These are phyloP conservation scores for Gaultheria prostrata DNA, from an alignment of 148 eudicot species.

Conservation along the genomic window DNA sequence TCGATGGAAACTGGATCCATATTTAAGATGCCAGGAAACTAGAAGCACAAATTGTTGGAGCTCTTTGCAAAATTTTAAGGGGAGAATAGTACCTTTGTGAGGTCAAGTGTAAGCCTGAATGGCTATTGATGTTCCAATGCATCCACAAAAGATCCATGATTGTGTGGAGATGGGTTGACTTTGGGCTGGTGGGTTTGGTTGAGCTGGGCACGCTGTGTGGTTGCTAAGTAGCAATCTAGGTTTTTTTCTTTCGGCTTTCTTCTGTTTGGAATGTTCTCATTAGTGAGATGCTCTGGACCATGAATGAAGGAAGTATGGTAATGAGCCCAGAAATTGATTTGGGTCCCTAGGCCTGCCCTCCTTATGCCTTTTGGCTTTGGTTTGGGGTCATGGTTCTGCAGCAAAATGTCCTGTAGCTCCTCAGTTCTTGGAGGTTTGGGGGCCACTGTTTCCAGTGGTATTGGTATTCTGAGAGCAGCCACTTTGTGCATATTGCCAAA, in stretches of 20 bases:
- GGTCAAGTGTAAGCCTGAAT: not conserved
- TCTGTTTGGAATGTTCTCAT: not conserved
- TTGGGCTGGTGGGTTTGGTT: not conserved
- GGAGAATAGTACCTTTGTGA: not conserved
- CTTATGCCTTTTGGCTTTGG: too few species aligned
- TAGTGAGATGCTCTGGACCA: too few species aligned
- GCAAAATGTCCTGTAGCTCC: too few species aligned
- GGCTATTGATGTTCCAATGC: not conserved
- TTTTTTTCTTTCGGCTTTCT: not conserved
- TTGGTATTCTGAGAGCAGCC: too few species aligned
- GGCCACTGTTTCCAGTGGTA: too few species aligned
- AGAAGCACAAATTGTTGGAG: not conserved
- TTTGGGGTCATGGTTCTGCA: too few species aligned
- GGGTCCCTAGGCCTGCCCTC: too few species aligned
- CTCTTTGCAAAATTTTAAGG: not conserved
- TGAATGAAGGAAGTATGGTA: too few species aligned
- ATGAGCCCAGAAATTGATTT: too few species aligned
- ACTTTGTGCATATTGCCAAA: too few species aligned
- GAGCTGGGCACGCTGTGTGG: not conserved
- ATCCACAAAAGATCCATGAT: not conserved
- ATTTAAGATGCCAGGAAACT: not conserved
- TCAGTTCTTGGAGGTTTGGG: too few species aligned
- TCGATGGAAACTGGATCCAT: not conserved
- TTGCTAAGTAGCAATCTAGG: not conserved
- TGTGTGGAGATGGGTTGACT: not conserved